Evolutionary conservation across 2,329 filamentous ascomycete species (phyloP).

Genomic region (Raffaelea albimanens): DNA sequence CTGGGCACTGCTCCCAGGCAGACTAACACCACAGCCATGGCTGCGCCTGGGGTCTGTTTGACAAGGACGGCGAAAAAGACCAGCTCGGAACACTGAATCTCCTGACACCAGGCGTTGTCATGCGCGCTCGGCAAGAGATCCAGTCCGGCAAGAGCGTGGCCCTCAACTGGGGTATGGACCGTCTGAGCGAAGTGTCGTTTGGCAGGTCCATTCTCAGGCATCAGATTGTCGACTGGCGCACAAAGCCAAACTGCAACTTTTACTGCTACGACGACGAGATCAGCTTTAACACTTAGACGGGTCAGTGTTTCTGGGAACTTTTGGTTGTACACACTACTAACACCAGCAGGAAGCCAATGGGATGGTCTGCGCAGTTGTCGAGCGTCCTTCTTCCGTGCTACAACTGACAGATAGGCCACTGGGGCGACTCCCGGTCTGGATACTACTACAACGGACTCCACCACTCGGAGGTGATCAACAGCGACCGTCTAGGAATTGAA

Average conservation of each 20-base stretch:
- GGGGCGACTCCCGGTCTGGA: conserved; percentile 6
- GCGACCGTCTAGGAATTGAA: conserved; percentile 26
- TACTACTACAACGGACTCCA: conserved; percentile 25
- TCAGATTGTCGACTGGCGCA: conserved; percentile 18
- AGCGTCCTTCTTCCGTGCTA: too few species aligned
- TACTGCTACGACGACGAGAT: conserved; percentile 48
- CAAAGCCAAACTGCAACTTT: conserved; percentile 35
- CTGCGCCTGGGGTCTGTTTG: conserved; percentile 37
- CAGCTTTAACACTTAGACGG: conserved; percentile 48
- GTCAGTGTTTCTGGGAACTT: too few species aligned
- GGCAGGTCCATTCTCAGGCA: conserved; percentile 41
- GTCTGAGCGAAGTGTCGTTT: conserved; percentile 40
- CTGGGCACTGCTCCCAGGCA: too few species aligned
- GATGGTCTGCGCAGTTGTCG: conserved; percentile 33
- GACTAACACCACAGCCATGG: not conserved
- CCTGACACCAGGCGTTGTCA: conserved; percentile 43
- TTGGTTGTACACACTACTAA: too few species aligned
- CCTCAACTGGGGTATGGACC: conserved; percentile 51
- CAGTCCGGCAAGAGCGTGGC: conserved; percentile 44
- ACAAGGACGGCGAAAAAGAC: conserved; percentile 32
- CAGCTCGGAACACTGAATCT: conserved; percentile 53
- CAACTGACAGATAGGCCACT: conserved; percentile 5
- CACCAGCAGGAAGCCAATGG: conserved; percentile 37
- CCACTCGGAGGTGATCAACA: conserved; percentile 14
- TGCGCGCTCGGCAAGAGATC: conserved; percentile 42